Conservation (phyloP, 345 rosid species). For the Gossypium australe region DNA sequence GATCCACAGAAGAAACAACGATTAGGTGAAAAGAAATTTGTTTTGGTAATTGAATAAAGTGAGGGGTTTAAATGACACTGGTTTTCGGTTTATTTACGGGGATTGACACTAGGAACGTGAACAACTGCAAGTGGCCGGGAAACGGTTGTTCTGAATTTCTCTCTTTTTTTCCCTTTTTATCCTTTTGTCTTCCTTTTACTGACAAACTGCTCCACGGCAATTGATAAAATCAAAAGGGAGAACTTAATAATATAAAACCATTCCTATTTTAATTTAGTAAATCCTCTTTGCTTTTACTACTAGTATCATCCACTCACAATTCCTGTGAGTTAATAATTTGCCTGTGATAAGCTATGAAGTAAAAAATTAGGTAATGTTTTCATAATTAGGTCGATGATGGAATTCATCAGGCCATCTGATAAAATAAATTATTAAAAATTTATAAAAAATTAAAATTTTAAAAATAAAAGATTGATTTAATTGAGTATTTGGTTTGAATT, state of each 20-base stretch:
- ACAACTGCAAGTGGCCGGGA: conserved; percentile 5
- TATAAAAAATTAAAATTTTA: too few relatives aligned
- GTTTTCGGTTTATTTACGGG: not conserved
- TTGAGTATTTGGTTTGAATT: too few relatives aligned
- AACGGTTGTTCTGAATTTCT: conserved; percentile 2
- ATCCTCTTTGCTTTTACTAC: not conserved
- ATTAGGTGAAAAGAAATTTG: not conserved
- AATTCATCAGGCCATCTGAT: too few relatives aligned
- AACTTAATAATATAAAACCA: not conserved
- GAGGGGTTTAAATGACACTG: not conserved
- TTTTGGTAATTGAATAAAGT: not conserved
- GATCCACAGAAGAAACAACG: not conserved
- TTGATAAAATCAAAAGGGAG: not conserved
- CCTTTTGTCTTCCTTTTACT: not conserved
- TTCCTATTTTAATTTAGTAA: not conserved
- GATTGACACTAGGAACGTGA: conserved; percentile 7
- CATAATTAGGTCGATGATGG: too few relatives aligned
- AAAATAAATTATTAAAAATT: too few relatives aligned
- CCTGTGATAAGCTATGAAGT: too few relatives aligned
- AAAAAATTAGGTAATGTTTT: too few relatives aligned
- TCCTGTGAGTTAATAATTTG: too few relatives aligned
- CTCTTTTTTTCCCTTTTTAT: not conserved
- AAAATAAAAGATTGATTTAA: too few relatives aligned
- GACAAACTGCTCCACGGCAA: conserved; percentile 2
- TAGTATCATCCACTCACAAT: too few relatives aligned